Evolutionary conservation across 768 basidiomycete genomes (phyloP).

Genomic region (Leucosporidium scottii): DNA sequence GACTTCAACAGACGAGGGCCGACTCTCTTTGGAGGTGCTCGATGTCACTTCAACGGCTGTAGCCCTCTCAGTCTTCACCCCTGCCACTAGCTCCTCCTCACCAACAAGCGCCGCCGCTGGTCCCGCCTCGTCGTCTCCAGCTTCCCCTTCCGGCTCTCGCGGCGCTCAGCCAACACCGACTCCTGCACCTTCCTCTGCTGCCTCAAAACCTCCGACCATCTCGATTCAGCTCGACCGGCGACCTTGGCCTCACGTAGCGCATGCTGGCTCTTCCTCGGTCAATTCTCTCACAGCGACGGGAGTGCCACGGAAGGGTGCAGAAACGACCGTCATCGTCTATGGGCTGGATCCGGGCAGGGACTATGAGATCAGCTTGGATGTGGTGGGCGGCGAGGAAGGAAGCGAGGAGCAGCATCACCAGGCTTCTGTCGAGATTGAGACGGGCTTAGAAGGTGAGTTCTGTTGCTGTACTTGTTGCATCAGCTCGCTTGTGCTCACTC

Average conservation of each 20-base stretch:
- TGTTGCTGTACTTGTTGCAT: not conserved
- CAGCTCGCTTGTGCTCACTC: not conserved
- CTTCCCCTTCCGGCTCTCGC: too few species aligned
- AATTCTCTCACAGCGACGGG: not conserved
- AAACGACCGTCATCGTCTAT: constrained; percentile 32
- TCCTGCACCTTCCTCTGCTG: not conserved
- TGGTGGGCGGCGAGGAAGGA: constrained; percentile 7
- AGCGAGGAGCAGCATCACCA: not conserved
- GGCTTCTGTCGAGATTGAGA: constrained; percentile 6
- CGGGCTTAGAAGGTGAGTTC: not conserved
- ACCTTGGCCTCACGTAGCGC: constrained; percentile 32
- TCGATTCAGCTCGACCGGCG: constrained; percentile 29
- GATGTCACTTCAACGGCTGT: constrained; percentile 31
- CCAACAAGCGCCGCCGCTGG: not conserved
- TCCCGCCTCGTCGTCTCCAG: not conserved
- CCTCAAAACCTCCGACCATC: constrained; percentile 14
- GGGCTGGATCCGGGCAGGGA: constrained; percentile 24
- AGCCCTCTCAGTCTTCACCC: constrained; percentile 27
- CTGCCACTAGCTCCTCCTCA: not conserved
- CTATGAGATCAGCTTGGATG: constrained; percentile 30
- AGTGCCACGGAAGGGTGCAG: not conserved
- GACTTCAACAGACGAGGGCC: too few species aligned
- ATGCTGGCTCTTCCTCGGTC: constrained; percentile 16
- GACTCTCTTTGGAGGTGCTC: constrained; percentile 12
- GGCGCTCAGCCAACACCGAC: not conserved